Conservation (phyloP, 345 rosid genomes). For the Syzygium oleosum region DNA sequence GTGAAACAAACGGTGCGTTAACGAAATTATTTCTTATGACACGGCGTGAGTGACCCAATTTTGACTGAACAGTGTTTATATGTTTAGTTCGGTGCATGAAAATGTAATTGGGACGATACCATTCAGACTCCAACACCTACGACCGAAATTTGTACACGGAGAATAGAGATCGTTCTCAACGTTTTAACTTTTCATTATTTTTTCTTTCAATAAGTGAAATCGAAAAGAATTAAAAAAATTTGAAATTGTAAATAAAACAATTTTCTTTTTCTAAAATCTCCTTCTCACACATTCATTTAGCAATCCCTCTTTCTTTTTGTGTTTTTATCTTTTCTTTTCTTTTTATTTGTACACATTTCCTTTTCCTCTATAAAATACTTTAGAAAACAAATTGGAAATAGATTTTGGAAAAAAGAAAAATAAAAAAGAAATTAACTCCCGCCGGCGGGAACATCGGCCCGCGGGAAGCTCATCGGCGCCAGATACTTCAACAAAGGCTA, state of each 20-base stretch:
- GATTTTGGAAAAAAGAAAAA: neutral
- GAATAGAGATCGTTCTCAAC: neutral
- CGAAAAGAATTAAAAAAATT: too few relatives aligned
- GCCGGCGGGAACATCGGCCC: neutral
- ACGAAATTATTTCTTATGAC: neutral
- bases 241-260: neutral
- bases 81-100: too few relatives aligned
- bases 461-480: constrained; percentile 73
- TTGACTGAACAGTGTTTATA: too few relatives aligned
- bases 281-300: neutral
- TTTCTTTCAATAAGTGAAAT: neutral
- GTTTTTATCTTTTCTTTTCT: neutral
- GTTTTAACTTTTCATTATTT: neutral
- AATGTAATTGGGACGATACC: neutral
- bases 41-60: rapidly evolving
- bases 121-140: neutral
- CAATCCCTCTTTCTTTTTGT: neutral
- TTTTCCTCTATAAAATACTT: neutral
- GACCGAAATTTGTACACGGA: neutral
- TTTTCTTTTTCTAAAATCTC: neutral
- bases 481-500: constrained; percentile 49
- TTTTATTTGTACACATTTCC: neutral
- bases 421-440: neutral
- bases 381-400: neutral
- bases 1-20: rapidly evolving